Percentiles rank a stretch among this genome's conserved stretches.
Conservation (phyloP, 2,329 filamentous ascomycete species). For the Periconia digitata region DNA sequence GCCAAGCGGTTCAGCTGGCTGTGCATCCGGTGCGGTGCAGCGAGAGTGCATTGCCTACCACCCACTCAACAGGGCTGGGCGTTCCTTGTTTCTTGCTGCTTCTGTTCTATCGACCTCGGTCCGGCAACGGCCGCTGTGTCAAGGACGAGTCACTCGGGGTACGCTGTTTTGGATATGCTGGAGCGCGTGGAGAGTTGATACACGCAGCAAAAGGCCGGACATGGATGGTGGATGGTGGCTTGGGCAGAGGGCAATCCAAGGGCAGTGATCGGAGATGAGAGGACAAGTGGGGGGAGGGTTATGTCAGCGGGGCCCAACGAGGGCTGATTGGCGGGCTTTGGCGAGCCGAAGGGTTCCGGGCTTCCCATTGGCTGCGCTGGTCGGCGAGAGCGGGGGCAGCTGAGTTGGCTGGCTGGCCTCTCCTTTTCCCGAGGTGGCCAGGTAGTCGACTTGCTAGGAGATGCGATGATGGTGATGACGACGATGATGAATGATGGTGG, state of each 20-base stretch:
- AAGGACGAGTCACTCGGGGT: neutral
- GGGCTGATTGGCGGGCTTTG: neutral
- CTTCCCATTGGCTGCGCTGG: conserved; percentile 11
- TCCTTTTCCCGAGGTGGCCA: neutral
- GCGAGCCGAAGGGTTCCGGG: neutral
- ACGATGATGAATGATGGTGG: neutral
- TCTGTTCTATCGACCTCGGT: neutral
- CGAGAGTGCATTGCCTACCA: neutral
- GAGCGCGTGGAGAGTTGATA: neutral
- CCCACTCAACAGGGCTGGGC: neutral
- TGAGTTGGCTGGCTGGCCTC: conserved; percentile 5
- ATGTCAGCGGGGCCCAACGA: neutral
- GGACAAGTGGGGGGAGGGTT: neutral
- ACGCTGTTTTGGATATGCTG: neutral
- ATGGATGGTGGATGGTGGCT: too few relatives aligned
- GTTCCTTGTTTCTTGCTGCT: neutral
- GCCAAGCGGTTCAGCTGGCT: neutral
- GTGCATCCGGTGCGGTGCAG: neutral
- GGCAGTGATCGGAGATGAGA: too few relatives aligned
- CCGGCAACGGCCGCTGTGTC: neutral
- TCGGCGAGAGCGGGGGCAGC: conserved; percentile 7
- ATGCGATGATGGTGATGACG: neutral
- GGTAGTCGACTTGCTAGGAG: neutral
- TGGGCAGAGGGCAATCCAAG: too few relatives aligned
- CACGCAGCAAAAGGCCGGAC: too few relatives aligned